These are phyloP conservation scores for Nelumbo lutea DNA, from an alignment of 164 flowering plant species.

Conservation along the genomic window DNA sequence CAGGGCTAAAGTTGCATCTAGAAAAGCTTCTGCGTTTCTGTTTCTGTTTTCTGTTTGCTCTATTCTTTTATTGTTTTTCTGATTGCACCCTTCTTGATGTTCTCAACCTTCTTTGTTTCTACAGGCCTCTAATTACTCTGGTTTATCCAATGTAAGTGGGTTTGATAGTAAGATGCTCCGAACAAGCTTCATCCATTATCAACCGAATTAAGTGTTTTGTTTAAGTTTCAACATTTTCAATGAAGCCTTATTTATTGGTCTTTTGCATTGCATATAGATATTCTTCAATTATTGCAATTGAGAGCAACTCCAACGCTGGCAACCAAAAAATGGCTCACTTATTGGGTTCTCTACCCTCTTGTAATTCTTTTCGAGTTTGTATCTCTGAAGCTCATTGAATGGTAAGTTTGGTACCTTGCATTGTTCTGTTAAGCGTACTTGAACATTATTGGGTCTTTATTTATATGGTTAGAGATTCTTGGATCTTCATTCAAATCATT, in stretches of 20 bases:
- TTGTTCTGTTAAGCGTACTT: too few species aligned
- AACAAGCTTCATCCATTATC: neutral
- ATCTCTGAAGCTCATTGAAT: conserved; percentile 7
- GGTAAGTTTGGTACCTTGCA: conserved; percentile 14
- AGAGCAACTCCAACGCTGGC: conserved; percentile 11
- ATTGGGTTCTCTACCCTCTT: conserved; percentile 28
- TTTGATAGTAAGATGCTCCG: neutral
- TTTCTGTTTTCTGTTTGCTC: neutral
- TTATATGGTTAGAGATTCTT: too few species aligned
- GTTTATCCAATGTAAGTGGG: conserved; percentile 24
- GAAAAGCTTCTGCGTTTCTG: too few species aligned
- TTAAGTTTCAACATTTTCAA: neutral
- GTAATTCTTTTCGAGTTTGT: conserved; percentile 14
- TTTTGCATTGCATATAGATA: conserved; percentile 12
- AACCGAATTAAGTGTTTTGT: neutral
- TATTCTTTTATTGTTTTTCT: neutral
- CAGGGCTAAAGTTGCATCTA: too few species aligned
- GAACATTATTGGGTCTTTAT: too few species aligned
- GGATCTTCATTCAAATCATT: too few species aligned
- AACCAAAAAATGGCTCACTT: conserved; percentile 26
- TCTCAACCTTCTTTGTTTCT: neutral
- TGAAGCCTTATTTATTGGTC: too few species aligned
- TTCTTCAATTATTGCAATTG: conserved; percentile 20
- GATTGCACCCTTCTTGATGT: neutral
- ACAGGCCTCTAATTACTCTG: conserved; percentile 25